Evolutionary conservation across 2,329 filamentous ascomycete genomes (phyloP).

Genomic region (Fusarium paranaense): DNA sequence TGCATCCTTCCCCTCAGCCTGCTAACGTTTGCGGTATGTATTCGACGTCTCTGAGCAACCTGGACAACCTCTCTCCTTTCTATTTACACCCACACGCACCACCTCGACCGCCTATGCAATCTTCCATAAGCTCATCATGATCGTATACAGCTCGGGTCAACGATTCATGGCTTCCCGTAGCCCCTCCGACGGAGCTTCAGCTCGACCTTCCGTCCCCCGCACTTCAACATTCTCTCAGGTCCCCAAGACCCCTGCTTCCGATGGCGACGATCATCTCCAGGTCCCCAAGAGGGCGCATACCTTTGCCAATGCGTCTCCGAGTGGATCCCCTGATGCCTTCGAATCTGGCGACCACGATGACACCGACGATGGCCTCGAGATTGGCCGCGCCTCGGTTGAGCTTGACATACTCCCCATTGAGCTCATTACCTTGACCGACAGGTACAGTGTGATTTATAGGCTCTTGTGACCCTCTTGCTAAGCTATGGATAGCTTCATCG

Average conservation of each 20-base stretch:
- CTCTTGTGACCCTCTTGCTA: slow-evolving; percentile 7
- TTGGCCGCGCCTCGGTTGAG: slow-evolving; percentile 70
- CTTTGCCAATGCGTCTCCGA: slow-evolving; percentile 54
- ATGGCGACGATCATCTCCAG: slow-evolving; percentile 48
- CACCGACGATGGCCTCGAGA: slow-evolving; percentile 60
- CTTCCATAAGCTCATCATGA: slow-evolving; percentile 42
- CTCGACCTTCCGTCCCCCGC: slow-evolving; percentile 47
- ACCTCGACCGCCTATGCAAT: background rate
- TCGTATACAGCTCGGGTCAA: slow-evolving; percentile 41
- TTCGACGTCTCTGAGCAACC: slow-evolving; percentile 7
- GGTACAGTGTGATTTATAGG: slow-evolving; percentile 62
- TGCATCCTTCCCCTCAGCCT: slow-evolving; percentile 25
- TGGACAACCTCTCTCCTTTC: background rate
- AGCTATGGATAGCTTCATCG: slow-evolving; percentile 77
- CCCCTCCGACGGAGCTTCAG: slow-evolving; percentile 43
- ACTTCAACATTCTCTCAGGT: slow-evolving; percentile 46
- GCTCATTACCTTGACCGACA: slow-evolving; percentile 88
- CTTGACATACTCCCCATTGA: slow-evolving; percentile 95
- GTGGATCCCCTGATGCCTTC: slow-evolving; percentile 59
- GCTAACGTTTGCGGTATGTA: slow-evolving; percentile 34
- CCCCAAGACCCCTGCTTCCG: slow-evolving; percentile 37
- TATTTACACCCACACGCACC: background rate
- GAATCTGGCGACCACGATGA: slow-evolving; percentile 57
- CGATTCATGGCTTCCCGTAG: slow-evolving; percentile 51
- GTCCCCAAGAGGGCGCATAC: slow-evolving; percentile 60